Conservation (phyloP, 371 early-diverging fungal species). For the Blastocladiella emersonii region DNA sequence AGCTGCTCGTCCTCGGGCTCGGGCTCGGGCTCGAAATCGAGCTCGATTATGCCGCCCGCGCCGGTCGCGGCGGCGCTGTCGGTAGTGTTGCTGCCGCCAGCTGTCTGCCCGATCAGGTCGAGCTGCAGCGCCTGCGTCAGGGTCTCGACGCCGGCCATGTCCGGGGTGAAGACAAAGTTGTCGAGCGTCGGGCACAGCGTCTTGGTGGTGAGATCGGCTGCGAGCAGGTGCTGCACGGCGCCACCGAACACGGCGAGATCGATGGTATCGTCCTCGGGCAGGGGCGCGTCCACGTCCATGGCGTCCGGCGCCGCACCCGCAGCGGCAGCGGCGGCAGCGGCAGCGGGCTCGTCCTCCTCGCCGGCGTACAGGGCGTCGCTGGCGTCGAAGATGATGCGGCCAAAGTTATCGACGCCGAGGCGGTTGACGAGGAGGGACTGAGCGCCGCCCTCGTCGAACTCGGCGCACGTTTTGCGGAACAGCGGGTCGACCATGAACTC, state of each 20-base stretch:
- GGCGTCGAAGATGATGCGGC: constrained; percentile 90
- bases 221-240: not conserved
- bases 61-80: constrained; percentile 1
- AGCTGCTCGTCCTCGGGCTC: constrained; percentile 1
- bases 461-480: constrained; percentile 92
- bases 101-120: constrained; percentile 6
- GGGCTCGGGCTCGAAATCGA: no score
- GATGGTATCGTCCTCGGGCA: not conserved
- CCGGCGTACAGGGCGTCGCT: constrained; percentile 38
- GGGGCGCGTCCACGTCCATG: constrained; percentile 5
- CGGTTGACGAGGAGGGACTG: constrained; percentile 81
- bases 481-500: constrained; percentile 93
- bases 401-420: constrained; percentile 55
- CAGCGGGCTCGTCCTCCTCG: not conserved
- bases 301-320: not conserved
- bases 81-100: not conserved
- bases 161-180: constrained; percentile 19
- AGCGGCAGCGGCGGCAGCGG: not conserved
- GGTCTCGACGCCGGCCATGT: constrained; percentile 17
- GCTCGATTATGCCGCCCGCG: no score
- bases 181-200: constrained; percentile 20
- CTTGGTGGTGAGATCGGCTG: constrained; percentile 12
- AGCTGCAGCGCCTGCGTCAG: constrained; percentile 17
- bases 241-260: not conserved
- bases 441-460: constrained; percentile 97